Evolutionary conservation across 2,329 filamentous ascomycete species (phyloP).

Genomic region (Diaporthe citrichinensis): DNA sequence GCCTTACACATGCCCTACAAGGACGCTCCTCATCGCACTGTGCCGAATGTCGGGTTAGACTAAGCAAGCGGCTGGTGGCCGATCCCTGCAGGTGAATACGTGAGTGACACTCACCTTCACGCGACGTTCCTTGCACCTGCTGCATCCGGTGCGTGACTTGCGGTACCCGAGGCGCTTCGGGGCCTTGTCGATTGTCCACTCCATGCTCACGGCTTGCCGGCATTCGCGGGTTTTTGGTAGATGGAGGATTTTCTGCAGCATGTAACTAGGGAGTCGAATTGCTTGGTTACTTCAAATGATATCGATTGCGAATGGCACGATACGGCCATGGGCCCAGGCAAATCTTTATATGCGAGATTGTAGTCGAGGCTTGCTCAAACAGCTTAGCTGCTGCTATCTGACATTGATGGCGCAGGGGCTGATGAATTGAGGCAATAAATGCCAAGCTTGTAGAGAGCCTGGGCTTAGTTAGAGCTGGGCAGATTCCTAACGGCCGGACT

Average conservation of each 20-base stretch:
- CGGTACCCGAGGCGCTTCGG: slow-evolving; percentile 51
- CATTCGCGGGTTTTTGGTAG: neutral
- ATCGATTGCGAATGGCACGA: neutral
- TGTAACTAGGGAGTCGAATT: neutral
- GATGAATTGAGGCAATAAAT: neutral
- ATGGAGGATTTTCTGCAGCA: neutral
- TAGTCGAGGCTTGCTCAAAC: neutral
- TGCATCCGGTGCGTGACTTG: slow-evolving; percentile 53
- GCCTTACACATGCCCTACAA: slow-evolving; percentile 54
- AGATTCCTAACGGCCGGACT: neutral
- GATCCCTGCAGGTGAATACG: neutral
- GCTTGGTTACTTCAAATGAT: neutral
- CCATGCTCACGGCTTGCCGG: neutral
- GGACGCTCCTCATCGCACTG: slow-evolving; percentile 57
- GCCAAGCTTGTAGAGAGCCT: neutral
- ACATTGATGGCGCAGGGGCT: slow-evolving; percentile 2
- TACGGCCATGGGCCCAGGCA: neutral
- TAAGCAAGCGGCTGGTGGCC: neutral
- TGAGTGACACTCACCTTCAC: slow-evolving; percentile 50
- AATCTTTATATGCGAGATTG: neutral
- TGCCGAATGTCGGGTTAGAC: neutral
- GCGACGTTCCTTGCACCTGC: slow-evolving; percentile 53
- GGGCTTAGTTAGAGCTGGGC: neutral
- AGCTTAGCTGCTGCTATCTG: neutral
- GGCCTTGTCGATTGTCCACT: neutral